Evolutionary conservation across 2,329 filamentous ascomycete genomes (phyloP), one percentile per base, ranked within the genome.

Genomic region (Diaporthe capsici): DNA sequence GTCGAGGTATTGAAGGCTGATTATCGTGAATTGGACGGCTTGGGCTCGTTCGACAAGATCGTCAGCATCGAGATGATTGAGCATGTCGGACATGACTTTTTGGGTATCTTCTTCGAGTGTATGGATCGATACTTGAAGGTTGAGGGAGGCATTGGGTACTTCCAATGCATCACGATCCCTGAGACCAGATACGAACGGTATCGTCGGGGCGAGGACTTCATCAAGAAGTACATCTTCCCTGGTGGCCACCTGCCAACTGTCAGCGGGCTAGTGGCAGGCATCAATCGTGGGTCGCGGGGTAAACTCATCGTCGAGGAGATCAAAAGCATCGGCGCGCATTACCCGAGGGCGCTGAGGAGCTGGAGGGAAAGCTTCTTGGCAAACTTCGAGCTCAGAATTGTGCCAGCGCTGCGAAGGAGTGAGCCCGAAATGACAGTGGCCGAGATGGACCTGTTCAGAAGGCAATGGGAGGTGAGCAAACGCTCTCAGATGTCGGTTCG

Each of bases 31-130:
- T 47, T 77, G n/a, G 39, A 28, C 15, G 39, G 42, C 22, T 1
- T 67, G 34, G 58, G 53, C 9, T 39, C 34, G 7, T 74, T 77
- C 7, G 74, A 76, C 65, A 77, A 77, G 71, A 70, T 77, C 15
- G 74, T 77, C 5, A 77, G 76, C 71, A 77, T 77, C 58, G 76
- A 77, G 74, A 77, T 77, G 76, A 76, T 77, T 20, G 76, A 77
- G 44, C 76, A 77, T 17, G 76, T 77, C 5, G 76, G 74, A 9
- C 74, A 76, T 10, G 65, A 63, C 10, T 77, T 76, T 47, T 61
- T 77, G 25, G 67, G 68, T 10, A 72, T 65, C 22, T 77, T 76
- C n/a, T 77, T 77, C 44, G 58, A 49, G 42, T 77, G 74, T 25
- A 70, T 77, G 76, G 76, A 77, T 39, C 42, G 51, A 13, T 76